Base-by-base conservation (phyloP, 495 filamentous ascomycete species). In the Penicillium paxilli region DNA sequence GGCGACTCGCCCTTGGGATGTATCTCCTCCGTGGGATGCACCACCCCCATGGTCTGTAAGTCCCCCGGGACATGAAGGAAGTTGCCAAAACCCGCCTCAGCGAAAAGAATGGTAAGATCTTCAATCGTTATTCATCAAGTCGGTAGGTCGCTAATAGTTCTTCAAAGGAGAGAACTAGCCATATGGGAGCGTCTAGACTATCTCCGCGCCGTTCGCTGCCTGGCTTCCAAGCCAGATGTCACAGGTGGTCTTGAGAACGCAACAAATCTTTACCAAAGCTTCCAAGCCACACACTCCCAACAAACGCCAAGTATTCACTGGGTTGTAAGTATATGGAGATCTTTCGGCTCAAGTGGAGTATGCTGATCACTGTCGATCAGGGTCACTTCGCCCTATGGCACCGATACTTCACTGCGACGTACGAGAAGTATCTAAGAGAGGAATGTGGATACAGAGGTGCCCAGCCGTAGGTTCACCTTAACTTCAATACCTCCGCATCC, bases 381-480 rank as follows among this genome's bases (percentile, higher is more conserved):
- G 61, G 57, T 23, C 56, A 58, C 30, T 64, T 64, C 26, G 23
- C 46, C 7, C 47, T 64, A 1, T 82, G 74, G 67, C 80, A 83
- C 55, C 68, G 80, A 44, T 79, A 78, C 51, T 78, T 75, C 37
- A 22, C 79, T 4, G 58, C 64, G 19, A 56, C 69, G 3, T 77
- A 78, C 44, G 80, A 80, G 53, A 66, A 67, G n/a, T 5, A 47
- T 74, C 54, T 84, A 22, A 56, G 66, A 35, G 57, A 68, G 2
- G 71, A 75, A 44, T 83, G 80, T 48, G 65, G 67, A 21, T 82
- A 77, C 53, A 58, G 47, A 9, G 75, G 74, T 3, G 59, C 63
- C 11, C 67, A 79, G 21, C 76, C 79, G 72, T 81, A 67, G 42
- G 64, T n/a, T n/a, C n/a, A n/a, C n/a, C n/a, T n/a, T n/a, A n/a